Evolutionary conservation across 257 asterid genomes (phyloP).

Genomic region (Thymus mandschuricus): DNA sequence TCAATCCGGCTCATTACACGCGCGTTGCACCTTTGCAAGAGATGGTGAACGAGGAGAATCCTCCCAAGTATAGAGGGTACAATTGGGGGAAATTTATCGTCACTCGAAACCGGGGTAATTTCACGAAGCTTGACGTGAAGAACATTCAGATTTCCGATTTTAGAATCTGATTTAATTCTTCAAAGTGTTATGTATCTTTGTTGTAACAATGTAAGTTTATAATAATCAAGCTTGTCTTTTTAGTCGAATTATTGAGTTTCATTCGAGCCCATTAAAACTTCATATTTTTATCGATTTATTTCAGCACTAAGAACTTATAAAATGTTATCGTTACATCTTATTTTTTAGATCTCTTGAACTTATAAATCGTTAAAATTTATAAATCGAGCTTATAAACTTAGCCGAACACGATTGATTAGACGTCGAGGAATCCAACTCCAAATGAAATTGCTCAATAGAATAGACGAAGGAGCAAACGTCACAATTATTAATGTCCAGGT

Average conservation of each 20-base stretch:
- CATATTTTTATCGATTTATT: too few relatives aligned
- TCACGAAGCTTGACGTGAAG: slow-evolving; percentile 35
- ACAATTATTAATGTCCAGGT: slow-evolving; percentile 35
- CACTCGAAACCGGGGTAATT: slow-evolving; percentile 31
- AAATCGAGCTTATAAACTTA: too few relatives aligned
- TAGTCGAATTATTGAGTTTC: too few relatives aligned
- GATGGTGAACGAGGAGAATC: slow-evolving; percentile 29
- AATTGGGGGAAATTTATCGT: slow-evolving; percentile 34
- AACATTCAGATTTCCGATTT: slow-evolving; percentile 30
- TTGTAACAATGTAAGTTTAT: too few relatives aligned
- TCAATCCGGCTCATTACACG: slow-evolving; percentile 36
- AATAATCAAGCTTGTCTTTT: too few relatives aligned
- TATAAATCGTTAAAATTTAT: too few relatives aligned
- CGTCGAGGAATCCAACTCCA: too few relatives aligned
- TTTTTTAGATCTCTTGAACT: too few relatives aligned
- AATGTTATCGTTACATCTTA: too few relatives aligned
- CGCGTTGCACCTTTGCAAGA: slow-evolving; percentile 35
- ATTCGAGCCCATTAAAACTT: too few relatives aligned
- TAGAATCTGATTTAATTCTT: not conserved
- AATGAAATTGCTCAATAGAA: not conserved
- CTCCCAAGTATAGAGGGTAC: slow-evolving; percentile 30
- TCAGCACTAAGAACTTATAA: too few relatives aligned
- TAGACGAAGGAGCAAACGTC: not conserved
- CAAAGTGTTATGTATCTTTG: not conserved
- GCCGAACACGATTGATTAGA: too few relatives aligned